Percentiles rank a stretch among this genome's conserved stretches.
phyloP scores from a whole-genome alignment of 305 asterid species.

The Caryopteris hybrid region DNA sequence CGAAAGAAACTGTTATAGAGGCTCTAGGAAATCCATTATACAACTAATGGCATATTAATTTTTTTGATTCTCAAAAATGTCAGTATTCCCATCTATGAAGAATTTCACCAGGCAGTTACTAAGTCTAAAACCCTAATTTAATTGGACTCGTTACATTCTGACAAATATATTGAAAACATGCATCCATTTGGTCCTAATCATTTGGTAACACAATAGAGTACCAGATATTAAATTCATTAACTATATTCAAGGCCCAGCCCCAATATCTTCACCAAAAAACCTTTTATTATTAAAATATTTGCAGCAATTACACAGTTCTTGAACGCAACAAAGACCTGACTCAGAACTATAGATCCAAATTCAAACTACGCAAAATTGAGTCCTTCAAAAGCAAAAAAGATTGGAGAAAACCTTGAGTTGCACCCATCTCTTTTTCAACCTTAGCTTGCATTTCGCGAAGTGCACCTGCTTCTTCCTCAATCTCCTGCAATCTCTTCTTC shows the following conservation, averaged over 20 bases:
- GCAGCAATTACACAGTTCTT: not conserved
- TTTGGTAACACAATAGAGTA: not conserved
- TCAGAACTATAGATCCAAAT: not conserved
- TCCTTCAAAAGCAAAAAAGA: slow-evolving; percentile 1
- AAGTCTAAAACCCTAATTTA: not conserved
- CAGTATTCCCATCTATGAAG: not conserved
- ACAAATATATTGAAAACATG: not conserved
- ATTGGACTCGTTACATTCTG: not conserved
- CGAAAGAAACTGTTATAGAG: not conserved
- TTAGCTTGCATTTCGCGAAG: slow-evolving; percentile 78
- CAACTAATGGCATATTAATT: not conserved
- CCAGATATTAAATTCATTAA: not conserved
- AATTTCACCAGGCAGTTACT: not conserved
- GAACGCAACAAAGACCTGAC: not conserved
- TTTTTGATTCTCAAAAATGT: not conserved
- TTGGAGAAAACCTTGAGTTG: slow-evolving; percentile 47
- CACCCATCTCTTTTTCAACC: slow-evolving; percentile 68
- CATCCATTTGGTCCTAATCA: not conserved
- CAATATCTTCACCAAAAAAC: not conserved
- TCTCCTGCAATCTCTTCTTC: slow-evolving; percentile 72
- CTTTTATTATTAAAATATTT: not conserved
- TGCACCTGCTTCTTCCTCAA: slow-evolving; percentile 79
- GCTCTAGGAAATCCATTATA: not conserved
- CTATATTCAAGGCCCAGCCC: not conserved
- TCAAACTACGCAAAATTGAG: not conserved